Base-by-base conservation (phyloP, 768 basidiomycete species). In the Naganishia onofrii region DNA sequence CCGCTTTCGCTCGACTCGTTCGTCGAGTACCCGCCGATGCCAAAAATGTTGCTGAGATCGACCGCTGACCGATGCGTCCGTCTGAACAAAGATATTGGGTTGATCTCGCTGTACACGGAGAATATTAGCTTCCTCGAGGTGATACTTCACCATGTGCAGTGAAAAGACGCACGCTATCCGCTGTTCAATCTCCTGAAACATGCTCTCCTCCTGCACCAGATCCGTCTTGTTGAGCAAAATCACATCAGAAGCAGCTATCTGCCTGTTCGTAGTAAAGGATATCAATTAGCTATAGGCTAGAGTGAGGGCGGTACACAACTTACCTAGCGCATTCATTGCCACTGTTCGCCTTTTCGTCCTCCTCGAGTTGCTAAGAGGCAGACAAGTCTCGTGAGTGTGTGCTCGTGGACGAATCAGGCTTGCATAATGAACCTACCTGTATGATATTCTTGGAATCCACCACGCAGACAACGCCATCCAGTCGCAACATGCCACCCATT, bases 201-300 rank as follows among this genome's bases (percentile, higher is more conserved):
- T 75, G 26, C 82, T 82, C 6, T 82, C 79, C 0, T 84, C 71
- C 0, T 84, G 76, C 0, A 87, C 88, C 10, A 97, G 83, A 76
- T 97, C 95, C 31, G 84, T 83, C 83, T 99, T 99, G 84, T 99
- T 99, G 32, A 99, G 82, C 31, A 99, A 81, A 44, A 98, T 85
- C 29, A 95, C 89, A 76, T 99, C 96, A 29, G 95, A 88, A 44
- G 88, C 89, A 0, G 92, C 95, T 56, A 98, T 89, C 84, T 99
- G 96, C 32, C 68, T 69, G 67, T 54, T 17, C 48, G 4, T 5
- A 31, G 29, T 17, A 44, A 9, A 19, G 26, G 12, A 26, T 4
- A 3, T 15, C 12, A 46, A 46, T n/a, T 21, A 28, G 63, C 31
- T 17, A n/a, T 46, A 15, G 19, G 3, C 6, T 29, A 13, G n/a